These are phyloP conservation scores for Cucurbita moschata DNA, from an alignment of 306 rosid species.

Conservation along the genomic window DNA sequence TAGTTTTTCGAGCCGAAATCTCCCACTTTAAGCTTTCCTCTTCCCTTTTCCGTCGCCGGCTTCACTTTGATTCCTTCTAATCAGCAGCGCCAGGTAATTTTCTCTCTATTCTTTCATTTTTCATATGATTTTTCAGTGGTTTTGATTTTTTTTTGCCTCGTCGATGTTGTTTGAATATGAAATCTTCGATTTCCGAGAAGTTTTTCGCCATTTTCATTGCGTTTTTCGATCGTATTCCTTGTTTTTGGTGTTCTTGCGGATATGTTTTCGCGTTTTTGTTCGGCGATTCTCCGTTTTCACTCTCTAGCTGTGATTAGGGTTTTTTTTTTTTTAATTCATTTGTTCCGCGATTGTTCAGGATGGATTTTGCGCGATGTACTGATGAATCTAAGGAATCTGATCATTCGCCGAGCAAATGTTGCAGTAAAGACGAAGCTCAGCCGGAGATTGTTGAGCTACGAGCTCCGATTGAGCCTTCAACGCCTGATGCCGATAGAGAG, in stretches of 20 bases:
- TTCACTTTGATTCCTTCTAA: not conserved
- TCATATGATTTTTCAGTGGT: not conserved
- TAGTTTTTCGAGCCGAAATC: not conserved
- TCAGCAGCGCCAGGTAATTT: not conserved
- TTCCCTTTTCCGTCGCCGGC: not conserved
- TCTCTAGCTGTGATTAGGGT: not conserved
- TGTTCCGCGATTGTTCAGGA: not conserved
- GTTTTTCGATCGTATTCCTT: not conserved
- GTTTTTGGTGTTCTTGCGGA: too few species aligned
- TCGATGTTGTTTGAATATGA: not conserved
- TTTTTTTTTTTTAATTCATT: not conserved
- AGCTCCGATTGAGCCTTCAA: slow-evolving; percentile 35
- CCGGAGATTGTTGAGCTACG: slow-evolving; percentile 12
- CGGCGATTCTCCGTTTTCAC: too few species aligned
- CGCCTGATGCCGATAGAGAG: slow-evolving; percentile 47
- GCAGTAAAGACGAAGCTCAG: slow-evolving; percentile 4
- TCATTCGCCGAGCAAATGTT: slow-evolving; percentile 1
- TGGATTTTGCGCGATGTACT: slow-evolving; percentile 2
- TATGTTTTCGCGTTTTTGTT: too few species aligned
- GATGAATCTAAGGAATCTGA: slow-evolving; percentile 7
- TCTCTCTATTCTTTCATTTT: not conserved
- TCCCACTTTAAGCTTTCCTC: not conserved
- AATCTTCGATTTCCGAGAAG: not conserved
- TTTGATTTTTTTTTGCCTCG: not conserved
- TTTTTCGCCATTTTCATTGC: not conserved